These are phyloP conservation scores for Rhytidiadelphus loreus DNA, from an alignment of 225 moss, liverwort and hornwort species.

Conservation along the genomic window DNA sequence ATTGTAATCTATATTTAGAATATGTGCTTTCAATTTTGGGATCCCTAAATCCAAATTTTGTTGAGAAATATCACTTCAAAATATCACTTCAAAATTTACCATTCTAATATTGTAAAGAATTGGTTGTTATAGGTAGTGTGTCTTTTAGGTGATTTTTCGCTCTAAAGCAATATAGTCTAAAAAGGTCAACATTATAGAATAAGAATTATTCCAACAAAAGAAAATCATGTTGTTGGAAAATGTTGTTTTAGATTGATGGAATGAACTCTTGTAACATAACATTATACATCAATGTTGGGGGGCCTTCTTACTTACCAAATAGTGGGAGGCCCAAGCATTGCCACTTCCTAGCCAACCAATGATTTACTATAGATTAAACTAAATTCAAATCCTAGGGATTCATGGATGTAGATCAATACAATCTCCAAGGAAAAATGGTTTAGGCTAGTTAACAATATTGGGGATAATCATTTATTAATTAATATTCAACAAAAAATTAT, in stretches of 20 bases:
- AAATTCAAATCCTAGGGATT: fast-evolving
- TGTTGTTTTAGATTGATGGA: fast-evolving
- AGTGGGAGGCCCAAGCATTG: fast-evolving
- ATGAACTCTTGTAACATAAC: fast-evolving
- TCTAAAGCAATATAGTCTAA: fast-evolving
- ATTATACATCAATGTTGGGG: neutral
- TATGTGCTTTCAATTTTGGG: no score
- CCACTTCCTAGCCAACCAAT: fast-evolving
- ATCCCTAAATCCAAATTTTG: neutral
- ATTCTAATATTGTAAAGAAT: neutral
- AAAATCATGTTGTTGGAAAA: neutral
- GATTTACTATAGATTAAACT: neutral
- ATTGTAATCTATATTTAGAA: neutral
- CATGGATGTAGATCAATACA: fast-evolving
- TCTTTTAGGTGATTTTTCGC: neutral
- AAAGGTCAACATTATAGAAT: neutral
- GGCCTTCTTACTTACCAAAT: fast-evolving
- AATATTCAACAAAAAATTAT: fast-evolving
- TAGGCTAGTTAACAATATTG: neutral
- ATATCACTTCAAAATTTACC: neutral
- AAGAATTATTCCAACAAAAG: neutral
- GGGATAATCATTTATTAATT: neutral
- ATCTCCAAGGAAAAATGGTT: neutral
- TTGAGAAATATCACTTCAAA: neutral
- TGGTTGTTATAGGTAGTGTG: fast-evolving